phyloP scores from a whole-genome alignment of 768 basidiomycete species.

The Neoboletus brunneissimus region DNA sequence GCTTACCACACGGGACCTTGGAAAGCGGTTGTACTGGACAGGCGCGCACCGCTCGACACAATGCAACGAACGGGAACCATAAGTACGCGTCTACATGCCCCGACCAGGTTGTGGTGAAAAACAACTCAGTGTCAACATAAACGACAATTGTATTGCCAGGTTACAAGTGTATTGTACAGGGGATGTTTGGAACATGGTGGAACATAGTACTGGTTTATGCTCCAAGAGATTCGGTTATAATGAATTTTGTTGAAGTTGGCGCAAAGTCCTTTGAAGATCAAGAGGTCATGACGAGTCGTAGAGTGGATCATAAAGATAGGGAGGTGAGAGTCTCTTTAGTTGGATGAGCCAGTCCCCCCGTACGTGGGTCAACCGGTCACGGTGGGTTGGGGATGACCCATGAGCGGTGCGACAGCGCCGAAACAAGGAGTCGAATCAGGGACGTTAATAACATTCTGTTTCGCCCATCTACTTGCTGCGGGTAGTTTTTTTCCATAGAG shows the following conservation, averaged over 20 bases:
- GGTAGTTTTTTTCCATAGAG: slow-evolving; percentile 15
- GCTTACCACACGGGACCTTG: background rate
- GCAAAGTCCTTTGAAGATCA: background rate
- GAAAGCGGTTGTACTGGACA: background rate
- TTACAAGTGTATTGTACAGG: background rate
- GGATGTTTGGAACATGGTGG: background rate
- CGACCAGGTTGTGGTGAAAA: background rate
- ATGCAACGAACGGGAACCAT: background rate
- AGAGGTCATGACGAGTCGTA: slow-evolving; percentile 1
- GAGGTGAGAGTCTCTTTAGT: background rate
- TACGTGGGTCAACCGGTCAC: no score
- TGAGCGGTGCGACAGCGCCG: slow-evolving; percentile 4
- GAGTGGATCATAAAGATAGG: background rate
- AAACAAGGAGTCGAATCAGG: background rate
- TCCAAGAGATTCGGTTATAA: background rate
- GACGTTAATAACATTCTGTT: slow-evolving; percentile 9
- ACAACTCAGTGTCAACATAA: background rate
- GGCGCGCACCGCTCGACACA: background rate
- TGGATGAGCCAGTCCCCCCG: slow-evolving; percentile 7
- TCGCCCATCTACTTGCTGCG: slow-evolving; percentile 20
- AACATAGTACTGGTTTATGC: background rate
- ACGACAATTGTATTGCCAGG: background rate
- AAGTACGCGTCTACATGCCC: background rate
- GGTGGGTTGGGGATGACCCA: slow-evolving; percentile 4
- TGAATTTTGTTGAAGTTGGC: background rate